Conservation (phyloP, 495 filamentous ascomycete genomes). For the Penicillium nucicola region DNA sequence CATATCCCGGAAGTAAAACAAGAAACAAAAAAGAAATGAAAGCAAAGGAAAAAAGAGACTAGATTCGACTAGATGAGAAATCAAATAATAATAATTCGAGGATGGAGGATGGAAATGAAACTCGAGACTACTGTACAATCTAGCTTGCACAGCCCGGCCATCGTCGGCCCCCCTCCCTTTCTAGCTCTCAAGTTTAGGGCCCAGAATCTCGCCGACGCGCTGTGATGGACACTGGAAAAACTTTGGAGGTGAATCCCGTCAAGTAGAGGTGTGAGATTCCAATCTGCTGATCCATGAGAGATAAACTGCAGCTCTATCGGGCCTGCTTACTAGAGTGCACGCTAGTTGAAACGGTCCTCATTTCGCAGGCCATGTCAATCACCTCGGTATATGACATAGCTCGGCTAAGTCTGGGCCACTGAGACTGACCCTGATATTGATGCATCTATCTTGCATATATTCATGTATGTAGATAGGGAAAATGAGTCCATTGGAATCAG, state of each 20-base stretch:
- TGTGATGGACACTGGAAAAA: not conserved
- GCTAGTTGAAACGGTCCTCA: slow-evolving; percentile 2
- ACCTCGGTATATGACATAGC: too few species aligned
- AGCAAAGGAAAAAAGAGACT: too few species aligned
- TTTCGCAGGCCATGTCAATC: not conserved
- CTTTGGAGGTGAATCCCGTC: not conserved
- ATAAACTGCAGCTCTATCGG: not conserved
- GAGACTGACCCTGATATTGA: too few species aligned
- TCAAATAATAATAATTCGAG: not conserved
- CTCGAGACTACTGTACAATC: not conserved
- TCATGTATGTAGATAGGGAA: too few species aligned
- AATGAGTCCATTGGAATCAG: not conserved
- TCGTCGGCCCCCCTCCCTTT: too few species aligned
- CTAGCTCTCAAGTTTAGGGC: not conserved
- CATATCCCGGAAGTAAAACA: not conserved
- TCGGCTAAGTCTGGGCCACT: too few species aligned
- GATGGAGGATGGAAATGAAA: too few species aligned
- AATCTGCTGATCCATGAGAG: not conserved
- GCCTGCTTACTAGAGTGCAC: not conserved
- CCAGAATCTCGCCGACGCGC: not conserved
- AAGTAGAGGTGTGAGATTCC: not conserved
- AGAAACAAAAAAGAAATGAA: not conserved
- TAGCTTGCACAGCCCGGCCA: not conserved
- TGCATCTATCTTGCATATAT: too few species aligned
- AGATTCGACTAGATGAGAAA: too few species aligned